Evolutionary conservation across 352 stramenopile species (phyloP).

Genomic region (Thraustochytrium sp.): DNA sequence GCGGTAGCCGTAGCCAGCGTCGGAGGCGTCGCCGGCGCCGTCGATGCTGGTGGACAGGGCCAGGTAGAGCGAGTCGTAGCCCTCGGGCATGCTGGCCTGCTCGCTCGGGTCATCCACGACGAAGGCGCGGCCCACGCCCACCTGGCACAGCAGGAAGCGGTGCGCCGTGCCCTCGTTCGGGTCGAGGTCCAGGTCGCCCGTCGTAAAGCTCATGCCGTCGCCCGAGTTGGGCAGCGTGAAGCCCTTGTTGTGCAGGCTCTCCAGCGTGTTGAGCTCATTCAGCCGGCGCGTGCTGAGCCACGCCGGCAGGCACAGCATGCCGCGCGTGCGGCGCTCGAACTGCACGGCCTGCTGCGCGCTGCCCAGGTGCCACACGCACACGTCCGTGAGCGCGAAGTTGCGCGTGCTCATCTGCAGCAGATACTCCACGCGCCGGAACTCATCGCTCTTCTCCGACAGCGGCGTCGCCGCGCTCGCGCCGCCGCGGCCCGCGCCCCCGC

Average conservation of each 20-base stretch:
- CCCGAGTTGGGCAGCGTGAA: conserved; percentile 40
- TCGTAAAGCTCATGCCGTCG: conserved; percentile 42
- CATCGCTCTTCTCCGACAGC: conserved; percentile 23
- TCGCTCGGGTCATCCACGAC: conserved; percentile 44
- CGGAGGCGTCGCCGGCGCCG: background rate
- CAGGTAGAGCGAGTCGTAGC: conserved; percentile 47
- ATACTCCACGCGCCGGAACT: conserved; percentile 36
- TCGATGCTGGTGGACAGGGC: conserved; percentile 28
- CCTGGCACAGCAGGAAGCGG: conserved; percentile 46
- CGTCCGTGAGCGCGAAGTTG: conserved; percentile 30
- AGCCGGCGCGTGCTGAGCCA: conserved; percentile 40
- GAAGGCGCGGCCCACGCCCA: conserved; percentile 44
- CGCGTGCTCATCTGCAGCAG: conserved; percentile 36
- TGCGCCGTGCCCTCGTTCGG: conserved; percentile 22
- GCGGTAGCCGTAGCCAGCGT: conserved; percentile 25
- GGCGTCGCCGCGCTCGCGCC: background rate
- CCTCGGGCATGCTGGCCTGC: conserved; percentile 20
- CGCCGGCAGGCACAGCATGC: background rate
- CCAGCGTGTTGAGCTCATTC: conserved; percentile 42
- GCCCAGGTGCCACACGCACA: conserved; percentile 44
- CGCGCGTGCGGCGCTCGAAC: conserved; percentile 42
- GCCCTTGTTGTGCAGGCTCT: conserved; percentile 36
- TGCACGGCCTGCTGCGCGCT: conserved; percentile 34
- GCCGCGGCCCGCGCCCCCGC: background rate
- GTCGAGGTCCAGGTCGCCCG: conserved; percentile 40